Base-by-base conservation (phyloP, 2,329 filamentous ascomycete genomes). In the Grosmannia clavigera region DNA sequence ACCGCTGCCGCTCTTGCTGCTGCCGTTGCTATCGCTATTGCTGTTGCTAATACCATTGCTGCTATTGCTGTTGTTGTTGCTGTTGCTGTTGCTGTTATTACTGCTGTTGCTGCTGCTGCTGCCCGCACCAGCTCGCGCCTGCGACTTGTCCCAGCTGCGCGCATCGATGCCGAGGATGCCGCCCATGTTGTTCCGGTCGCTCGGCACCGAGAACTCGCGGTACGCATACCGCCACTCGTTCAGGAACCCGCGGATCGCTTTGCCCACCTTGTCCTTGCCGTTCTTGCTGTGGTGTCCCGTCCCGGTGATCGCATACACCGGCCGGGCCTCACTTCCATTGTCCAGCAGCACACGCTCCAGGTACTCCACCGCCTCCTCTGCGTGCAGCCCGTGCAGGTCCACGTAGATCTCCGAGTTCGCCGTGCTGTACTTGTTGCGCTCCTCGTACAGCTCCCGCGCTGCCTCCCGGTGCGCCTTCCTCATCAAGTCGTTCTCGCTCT, bases 201-300 rank as follows among this genome's bases (percentile, higher is more conserved):
- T 92, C 2, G 92, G 91, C 11, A 96, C 92, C 46, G 88, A 94
- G 73, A 99, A 99, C 73, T 99, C 94, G 59, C 92, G 87, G 74
- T 92, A 99, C 0, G 90, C 88, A 70, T 96, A 99, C 64, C 90
- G 84, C 91, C 92, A 96, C 71, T 97, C 92, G 69, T 92, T 95
- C 60, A 99, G 77, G 75, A 95, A 97, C 65, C 82, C 84, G 59
- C 94, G 86, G 63, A 97, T 86, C 1, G 92, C 91, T 74, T 95
- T 96, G 69, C 92, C 92, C 43, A 99, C 90, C 75, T 99, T 99
- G 74, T 99, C 94, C 72, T 97, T 97, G 68, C 94, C 92, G 70
- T 96, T 96, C 78, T 97, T 97, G 71, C 90, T 95, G 74, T 99
- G 94, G 69, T 97, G 92, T 3, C 92, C 94, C 1, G 92, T 97